These are phyloP conservation scores for Clausena lansium DNA, from an alignment of 345 rosid species.

Conservation along the genomic window DNA sequence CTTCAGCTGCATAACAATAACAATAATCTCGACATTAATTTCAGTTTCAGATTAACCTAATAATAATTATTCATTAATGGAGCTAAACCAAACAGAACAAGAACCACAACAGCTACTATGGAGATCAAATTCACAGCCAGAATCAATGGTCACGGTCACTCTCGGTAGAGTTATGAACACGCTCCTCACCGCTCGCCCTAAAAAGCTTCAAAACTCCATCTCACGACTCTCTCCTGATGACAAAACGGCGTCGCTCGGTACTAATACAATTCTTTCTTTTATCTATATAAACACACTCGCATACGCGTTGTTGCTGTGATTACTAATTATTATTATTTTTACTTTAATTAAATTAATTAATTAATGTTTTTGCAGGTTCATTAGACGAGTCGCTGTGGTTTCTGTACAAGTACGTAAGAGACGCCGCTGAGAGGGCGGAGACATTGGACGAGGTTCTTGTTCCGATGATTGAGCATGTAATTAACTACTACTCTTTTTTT, in stretches of 20 bases:
- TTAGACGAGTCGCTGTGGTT: constrained; percentile 72
- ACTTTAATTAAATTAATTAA: neutral
- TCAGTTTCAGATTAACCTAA: neutral
- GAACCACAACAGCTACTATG: constrained; percentile 41
- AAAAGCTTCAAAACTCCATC: constrained; percentile 57
- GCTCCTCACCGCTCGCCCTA: constrained; percentile 64
- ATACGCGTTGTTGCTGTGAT: neutral
- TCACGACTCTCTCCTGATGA: constrained; percentile 46
- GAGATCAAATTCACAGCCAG: constrained; percentile 40
- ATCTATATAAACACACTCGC: neutral
- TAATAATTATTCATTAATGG: constrained; percentile 16
- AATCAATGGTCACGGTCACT: constrained; percentile 57
- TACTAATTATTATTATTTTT: neutral
- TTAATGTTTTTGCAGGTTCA: constrained; percentile 38
- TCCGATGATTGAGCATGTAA: constrained; percentile 74
- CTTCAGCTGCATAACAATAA: neutral
- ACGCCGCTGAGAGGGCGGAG: constrained; percentile 47
- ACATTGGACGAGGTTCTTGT: constrained; percentile 56
- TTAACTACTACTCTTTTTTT: neutral
- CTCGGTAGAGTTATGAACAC: constrained; percentile 59
- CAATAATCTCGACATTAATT: neutral
- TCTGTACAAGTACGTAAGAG: constrained; percentile 51
- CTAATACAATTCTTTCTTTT: neutral
- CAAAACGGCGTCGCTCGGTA: constrained; percentile 46
- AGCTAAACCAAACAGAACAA: constrained; percentile 17